Base-by-base conservation (phyloP, 441 rosid genomes). In the Melastoma candidum region DNA sequence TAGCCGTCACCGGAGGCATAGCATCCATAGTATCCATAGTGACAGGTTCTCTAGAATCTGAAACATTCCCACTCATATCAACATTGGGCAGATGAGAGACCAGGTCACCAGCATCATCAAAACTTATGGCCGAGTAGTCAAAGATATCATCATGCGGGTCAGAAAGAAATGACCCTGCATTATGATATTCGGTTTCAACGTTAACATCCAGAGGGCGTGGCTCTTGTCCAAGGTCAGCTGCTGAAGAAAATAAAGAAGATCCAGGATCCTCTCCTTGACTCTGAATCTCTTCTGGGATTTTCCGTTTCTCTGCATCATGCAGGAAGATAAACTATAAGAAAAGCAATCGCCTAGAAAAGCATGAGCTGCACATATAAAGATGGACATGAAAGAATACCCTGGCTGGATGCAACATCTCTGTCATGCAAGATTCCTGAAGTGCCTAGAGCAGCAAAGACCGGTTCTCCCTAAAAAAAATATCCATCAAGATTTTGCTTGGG, bases 281-380 rank as follows among this genome's bases (percentile, higher is more conserved):
- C 49, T 24, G 74, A 53, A 68, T 57, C 68, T 73, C 58, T 88
- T 78, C 61, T 71, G 72, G 53, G 68, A 65, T 67, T 82, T 76
- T 60, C 78, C 75, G 56, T 36, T 36, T 36, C 8, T 6, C 61
- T 51, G 17, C 51, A 58, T 54, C 56, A 51, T 57, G 76, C 86
- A 82, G 68, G 64, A 17, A 41, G 44, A 52, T 52, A 55, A 53
- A 61, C 45, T 24, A 47, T 47, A 54, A 51, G 27, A 48, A 13
- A 22, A 41, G 41, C 41, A 36, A 36, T 36, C 7, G 8, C 41
- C 41, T 65, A 26, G 46, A 12, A 36, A 1, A 49, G 41, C 7
- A 17, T n/a, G 3, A 48, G 36, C 29, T 39, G 58, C 8, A 67
- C 54, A 24, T 12, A 7, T 17, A 46, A 24, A 51, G 51, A 54